These are phyloP conservation scores for Claviceps spartinae DNA, from an alignment of 2,329 filamentous ascomycete species.

Conservation along the genomic window DNA sequence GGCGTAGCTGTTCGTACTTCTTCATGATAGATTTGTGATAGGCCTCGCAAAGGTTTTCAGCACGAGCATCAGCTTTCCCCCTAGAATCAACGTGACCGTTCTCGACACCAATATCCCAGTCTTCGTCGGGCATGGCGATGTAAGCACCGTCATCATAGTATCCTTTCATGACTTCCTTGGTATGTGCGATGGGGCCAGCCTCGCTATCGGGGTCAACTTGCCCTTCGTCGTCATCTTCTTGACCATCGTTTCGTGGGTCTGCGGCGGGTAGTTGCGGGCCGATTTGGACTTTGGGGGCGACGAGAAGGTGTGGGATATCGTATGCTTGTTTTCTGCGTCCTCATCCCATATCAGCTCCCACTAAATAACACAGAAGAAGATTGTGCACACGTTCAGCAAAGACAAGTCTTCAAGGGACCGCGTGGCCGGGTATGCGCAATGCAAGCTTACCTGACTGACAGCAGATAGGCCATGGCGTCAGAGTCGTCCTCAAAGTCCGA, in stretches of 20 bases:
- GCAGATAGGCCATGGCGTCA: conserved; percentile 57
- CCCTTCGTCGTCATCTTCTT: conserved; percentile 19
- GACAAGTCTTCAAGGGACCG: background rate
- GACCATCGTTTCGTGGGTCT: conserved; percentile 16
- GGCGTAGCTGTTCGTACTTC: conserved; percentile 53
- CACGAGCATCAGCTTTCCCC: conserved; percentile 15
- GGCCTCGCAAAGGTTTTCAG: conserved; percentile 38
- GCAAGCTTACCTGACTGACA: conserved; percentile 51
- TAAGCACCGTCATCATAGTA: conserved; percentile 72
- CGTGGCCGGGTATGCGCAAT: background rate
- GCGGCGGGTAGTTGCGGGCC: conserved; percentile 34
- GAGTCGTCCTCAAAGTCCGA: conserved; percentile 53
- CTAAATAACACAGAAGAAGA: background rate
- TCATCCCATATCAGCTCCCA: conserved; percentile 35
- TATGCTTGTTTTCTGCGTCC: conserved; percentile 59
- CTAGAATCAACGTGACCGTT: conserved; percentile 12
- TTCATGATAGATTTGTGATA: conserved; percentile 55
- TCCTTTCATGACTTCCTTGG: conserved; percentile 42
- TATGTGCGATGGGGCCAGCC: conserved; percentile 26
- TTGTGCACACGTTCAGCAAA: conserved; percentile 2
- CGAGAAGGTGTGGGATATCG: conserved; percentile 56
- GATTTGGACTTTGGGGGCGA: conserved; percentile 42
- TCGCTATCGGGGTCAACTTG: conserved; percentile 20
- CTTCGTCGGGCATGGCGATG: conserved; percentile 41
- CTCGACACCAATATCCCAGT: conserved; percentile 15